These are phyloP conservation scores for Lactarius trivialis DNA, from an alignment of 768 basidiomycete genomes.

Conservation along the genomic window DNA sequence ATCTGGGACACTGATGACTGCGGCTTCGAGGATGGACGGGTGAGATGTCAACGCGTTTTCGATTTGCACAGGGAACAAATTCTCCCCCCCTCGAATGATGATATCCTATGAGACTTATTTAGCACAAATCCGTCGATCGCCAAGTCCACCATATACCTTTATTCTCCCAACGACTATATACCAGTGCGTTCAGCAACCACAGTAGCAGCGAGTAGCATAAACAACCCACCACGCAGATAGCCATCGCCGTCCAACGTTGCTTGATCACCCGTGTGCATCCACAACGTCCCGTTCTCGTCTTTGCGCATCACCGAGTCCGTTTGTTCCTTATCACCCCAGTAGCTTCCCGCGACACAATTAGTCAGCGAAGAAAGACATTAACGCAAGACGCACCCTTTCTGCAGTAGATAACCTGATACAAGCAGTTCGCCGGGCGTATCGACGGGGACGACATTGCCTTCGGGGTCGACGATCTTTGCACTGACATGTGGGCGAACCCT, in stretches of 20 bases:
- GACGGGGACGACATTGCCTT: slow-evolving; percentile 61
- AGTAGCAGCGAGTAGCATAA: not conserved
- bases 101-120: slow-evolving; percentile 46
- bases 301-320: slow-evolving; percentile 52
- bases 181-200: not conserved
- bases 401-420: slow-evolving; percentile 68
- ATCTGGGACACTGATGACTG: slow-evolving; percentile 68
- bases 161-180: slow-evolving; percentile 66
- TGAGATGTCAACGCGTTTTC: slow-evolving; percentile 63
- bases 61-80: slow-evolving; percentile 80
- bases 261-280: slow-evolving; percentile 85
- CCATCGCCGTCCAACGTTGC: slow-evolving; percentile 78
- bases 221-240: slow-evolving; percentile 57
- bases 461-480: slow-evolving; percentile 58
- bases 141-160: slow-evolving; percentile 44
- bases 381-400: slow-evolving; percentile 55
- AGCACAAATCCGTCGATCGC: not conserved
- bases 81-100: slow-evolving; percentile 85
- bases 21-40: slow-evolving; percentile 59
- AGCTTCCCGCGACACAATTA: slow-evolving; percentile 38
- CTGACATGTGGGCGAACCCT: slow-evolving; percentile 68
- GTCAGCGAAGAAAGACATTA: not conserved
- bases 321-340: slow-evolving; percentile 70
- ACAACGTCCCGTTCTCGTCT: slow-evolving; percentile 48
- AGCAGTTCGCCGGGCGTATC: slow-evolving; percentile 70